These are phyloP conservation scores for Monosporascus sp. DNA, from an alignment of 2,329 filamentous ascomycete species.

Conservation along the genomic window DNA sequence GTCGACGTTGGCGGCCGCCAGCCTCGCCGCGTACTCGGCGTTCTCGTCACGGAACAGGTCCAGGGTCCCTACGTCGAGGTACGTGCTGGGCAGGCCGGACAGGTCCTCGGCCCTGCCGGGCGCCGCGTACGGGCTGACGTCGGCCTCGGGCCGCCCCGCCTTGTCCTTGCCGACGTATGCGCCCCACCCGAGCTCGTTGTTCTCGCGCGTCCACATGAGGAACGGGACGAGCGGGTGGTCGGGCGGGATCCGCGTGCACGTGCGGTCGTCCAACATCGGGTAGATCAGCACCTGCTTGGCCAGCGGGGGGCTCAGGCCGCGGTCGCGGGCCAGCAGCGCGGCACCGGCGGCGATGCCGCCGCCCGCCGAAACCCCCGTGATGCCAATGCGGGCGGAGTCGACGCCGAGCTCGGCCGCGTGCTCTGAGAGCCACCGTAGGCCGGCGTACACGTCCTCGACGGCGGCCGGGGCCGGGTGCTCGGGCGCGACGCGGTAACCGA, in stretches of 20 bases:
- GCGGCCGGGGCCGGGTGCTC: slow-evolving; percentile 43
- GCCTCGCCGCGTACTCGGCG: slow-evolving; percentile 14
- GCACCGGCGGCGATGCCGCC: slow-evolving; percentile 47
- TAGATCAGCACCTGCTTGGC: slow-evolving; percentile 28
- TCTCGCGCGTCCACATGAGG: slow-evolving; percentile 5
- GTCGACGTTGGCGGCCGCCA: slow-evolving; percentile 16
- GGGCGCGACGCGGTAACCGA: slow-evolving; percentile 48
- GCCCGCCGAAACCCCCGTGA: slow-evolving; percentile 34
- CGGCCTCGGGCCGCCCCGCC: slow-evolving; percentile 10
- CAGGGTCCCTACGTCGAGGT: slow-evolving; percentile 21
- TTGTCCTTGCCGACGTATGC: slow-evolving; percentile 14
- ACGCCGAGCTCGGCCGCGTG: slow-evolving; percentile 24
- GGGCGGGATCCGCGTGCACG: background rate
- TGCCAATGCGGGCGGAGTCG: slow-evolving; percentile 18
- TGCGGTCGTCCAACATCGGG: slow-evolving; percentile 29
- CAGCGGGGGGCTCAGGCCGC: slow-evolving; percentile 19
- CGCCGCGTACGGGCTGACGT: slow-evolving; percentile 17
- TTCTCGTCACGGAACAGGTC: slow-evolving; percentile 23
- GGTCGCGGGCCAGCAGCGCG: slow-evolving; percentile 37
- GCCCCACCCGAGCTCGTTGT: slow-evolving; percentile 13
- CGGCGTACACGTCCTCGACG: slow-evolving; percentile 44
- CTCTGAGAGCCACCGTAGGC: slow-evolving; percentile 33
- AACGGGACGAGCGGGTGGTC: slow-evolving; percentile 8
- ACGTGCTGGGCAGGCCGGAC: slow-evolving; percentile 19
- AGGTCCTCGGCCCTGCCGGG: slow-evolving; percentile 18